Evolutionary conservation across 495 filamentous ascomycete genomes (phyloP).

Genomic region (Penicillium longicatenatum): DNA sequence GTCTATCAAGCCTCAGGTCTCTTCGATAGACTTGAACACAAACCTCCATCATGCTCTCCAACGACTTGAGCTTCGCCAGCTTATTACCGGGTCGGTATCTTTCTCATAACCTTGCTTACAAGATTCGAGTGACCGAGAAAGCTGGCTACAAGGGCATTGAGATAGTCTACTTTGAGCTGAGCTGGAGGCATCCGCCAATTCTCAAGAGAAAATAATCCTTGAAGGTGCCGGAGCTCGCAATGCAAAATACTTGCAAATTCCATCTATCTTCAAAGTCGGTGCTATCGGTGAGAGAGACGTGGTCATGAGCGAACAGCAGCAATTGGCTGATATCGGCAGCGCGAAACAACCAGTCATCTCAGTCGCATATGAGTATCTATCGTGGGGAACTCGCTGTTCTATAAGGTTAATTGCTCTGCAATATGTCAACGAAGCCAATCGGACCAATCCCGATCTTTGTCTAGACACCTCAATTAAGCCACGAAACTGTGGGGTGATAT

Average conservation of each 20-base stretch:
- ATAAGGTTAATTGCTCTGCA: constrained; percentile 67
- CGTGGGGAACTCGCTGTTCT: constrained; percentile 66
- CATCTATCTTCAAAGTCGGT: constrained; percentile 60
- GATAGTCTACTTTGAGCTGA: constrained; percentile 72
- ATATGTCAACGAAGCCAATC: constrained; percentile 57
- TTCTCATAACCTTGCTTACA: constrained; percentile 60
- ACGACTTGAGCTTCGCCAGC: constrained; percentile 56
- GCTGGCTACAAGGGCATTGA: constrained; percentile 68
- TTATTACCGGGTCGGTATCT: constrained; percentile 67
- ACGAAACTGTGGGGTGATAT: constrained; percentile 67
- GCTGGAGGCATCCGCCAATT: constrained; percentile 49
- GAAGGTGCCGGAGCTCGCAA: constrained; percentile 56
- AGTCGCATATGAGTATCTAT: constrained; percentile 70
- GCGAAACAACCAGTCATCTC: constrained; percentile 12
- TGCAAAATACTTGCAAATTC: constrained; percentile 67
- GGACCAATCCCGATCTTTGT: constrained; percentile 70
- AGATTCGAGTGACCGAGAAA: constrained; percentile 60
- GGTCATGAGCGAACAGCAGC: constrained; percentile 63
- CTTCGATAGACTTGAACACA: background rate
- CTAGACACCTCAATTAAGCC: constrained; percentile 73
- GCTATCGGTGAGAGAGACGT: constrained; percentile 53
- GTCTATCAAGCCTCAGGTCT: background rate
- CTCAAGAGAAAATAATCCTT: constrained; percentile 50
- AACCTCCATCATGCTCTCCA: constrained; percentile 49
- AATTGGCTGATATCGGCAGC: constrained; percentile 58